These are phyloP conservation scores for Coniochaeta pulveracea DNA, from an alignment of 2,329 filamentous ascomycete species.

Conservation along the genomic window DNA sequence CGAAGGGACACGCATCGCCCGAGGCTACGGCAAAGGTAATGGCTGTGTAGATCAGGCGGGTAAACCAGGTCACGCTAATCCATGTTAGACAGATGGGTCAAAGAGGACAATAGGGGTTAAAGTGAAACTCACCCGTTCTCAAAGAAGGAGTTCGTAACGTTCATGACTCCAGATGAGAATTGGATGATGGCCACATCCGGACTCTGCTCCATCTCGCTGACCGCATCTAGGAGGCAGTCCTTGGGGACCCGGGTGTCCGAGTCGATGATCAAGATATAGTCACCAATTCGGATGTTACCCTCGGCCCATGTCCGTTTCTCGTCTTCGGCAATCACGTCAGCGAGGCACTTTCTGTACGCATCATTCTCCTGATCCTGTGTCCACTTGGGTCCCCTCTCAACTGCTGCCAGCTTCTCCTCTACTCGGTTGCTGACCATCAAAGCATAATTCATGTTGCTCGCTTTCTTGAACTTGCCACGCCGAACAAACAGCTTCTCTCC, in stretches of 20 bases:
- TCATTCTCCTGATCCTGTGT: conserved; percentile 27
- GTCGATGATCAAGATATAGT: conserved; percentile 40
- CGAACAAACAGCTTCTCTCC: conserved; percentile 39
- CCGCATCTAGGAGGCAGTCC: conserved; percentile 59
- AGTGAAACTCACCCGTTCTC: conserved; percentile 44
- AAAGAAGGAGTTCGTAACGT: conserved; percentile 61
- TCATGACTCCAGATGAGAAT: conserved; percentile 66
- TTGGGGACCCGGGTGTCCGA: conserved; percentile 51
- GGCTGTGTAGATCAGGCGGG: conserved; percentile 62
- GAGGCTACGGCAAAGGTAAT: conserved; percentile 65
- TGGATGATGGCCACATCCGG: conserved; percentile 63
- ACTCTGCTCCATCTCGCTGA: conserved; percentile 58
- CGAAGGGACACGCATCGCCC: conserved; percentile 66
- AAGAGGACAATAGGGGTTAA: conserved; percentile 25
- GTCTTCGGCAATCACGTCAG: conserved; percentile 34
- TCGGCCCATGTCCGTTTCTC: conserved; percentile 42
- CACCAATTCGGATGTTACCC: conserved; percentile 43
- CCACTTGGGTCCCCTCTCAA: conserved; percentile 25
- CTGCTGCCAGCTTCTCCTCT: conserved; percentile 35
- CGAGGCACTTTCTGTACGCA: conserved; percentile 32
- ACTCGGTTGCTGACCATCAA: conserved; percentile 42
- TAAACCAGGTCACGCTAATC: conserved; percentile 58
- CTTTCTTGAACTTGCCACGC: conserved; percentile 53
- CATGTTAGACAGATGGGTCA: conserved; percentile 62
- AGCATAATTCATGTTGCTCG: conserved; percentile 58